A percentile compares a stretch with the other conserved stretches of the same genome.
Evolutionary conservation across 1,139 yeast genomes (phyloP).

Genomic region (Zhuliangozyma parablackwelliae): DNA sequence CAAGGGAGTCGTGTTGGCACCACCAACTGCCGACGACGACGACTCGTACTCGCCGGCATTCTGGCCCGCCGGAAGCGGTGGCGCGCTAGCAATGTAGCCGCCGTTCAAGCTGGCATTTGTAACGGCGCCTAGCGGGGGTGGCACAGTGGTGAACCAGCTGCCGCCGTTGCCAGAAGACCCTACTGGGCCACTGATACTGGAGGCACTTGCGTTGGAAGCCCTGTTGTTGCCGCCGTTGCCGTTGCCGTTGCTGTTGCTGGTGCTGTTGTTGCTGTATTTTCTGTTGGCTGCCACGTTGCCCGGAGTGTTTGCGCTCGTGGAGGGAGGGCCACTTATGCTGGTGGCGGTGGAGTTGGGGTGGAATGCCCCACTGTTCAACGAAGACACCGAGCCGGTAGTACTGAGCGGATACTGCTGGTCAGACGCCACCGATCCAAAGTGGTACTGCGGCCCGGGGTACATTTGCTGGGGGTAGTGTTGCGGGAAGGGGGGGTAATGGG

Average conservation of each 20-base stretch:
- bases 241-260: neutral
- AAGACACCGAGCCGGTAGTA: conserved; percentile 10
- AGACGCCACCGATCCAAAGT: conserved; percentile 10
- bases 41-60: neutral
- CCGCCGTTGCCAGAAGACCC: conserved; percentile 1
- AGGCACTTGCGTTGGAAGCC: conserved; percentile 1
- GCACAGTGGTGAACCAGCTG: conserved; percentile 5
- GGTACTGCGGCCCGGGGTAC: conserved; percentile 9
- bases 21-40: neutral
- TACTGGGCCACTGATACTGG: conserved; percentile 6
- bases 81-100: conserved; percentile 2
- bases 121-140: neutral
- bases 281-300: conserved; percentile 1
- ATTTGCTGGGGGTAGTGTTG: conserved; percentile 13
- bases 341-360: conserved; percentile 4
- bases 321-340: conserved; percentile 7
- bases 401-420: conserved; percentile 11
- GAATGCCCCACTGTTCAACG: conserved; percentile 7
- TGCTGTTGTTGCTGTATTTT: neutral
- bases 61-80: neutral
- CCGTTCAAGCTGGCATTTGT: neutral
- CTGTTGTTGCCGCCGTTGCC: conserved; percentile 2
- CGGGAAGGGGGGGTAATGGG: conserved; percentile 12
- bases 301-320: conserved; percentile 1
- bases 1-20: neutral